phyloP scores from a whole-genome alignment of 768 basidiomycete genomes.

The Lentinus brumalis region DNA sequence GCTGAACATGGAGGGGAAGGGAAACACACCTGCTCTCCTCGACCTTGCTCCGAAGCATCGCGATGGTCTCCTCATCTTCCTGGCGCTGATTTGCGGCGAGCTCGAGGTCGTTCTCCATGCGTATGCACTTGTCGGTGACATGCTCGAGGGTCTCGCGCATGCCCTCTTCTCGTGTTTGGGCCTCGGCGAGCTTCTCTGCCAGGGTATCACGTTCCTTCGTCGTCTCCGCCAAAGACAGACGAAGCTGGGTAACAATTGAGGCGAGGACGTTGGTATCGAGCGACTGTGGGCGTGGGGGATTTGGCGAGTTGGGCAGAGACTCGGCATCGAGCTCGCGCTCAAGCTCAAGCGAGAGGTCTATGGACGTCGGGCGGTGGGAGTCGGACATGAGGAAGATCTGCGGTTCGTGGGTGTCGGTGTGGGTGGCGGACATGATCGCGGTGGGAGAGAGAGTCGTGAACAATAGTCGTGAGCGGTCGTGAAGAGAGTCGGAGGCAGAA shows the following conservation, averaged over 20 bases:
- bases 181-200: conserved; percentile 48
- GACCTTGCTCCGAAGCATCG: conserved; percentile 76
- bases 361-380: conserved; percentile 48
- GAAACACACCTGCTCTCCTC: conserved; percentile 77
- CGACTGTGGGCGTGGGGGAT: conserved; percentile 44
- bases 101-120: conserved; percentile 59
- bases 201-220: conserved; percentile 76
- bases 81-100: conserved; percentile 40
- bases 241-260: conserved; percentile 74
- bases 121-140: conserved; percentile 66
- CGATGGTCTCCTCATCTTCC: conserved; percentile 79
- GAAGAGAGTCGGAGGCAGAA: background rate
- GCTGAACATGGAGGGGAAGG: too few species aligned
- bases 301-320: conserved; percentile 52
- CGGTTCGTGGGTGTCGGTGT: conserved; percentile 22
- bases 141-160: conserved; percentile 63
- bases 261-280: conserved; percentile 77
- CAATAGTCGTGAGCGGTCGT: conserved; percentile 16
- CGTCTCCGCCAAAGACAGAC: conserved; percentile 61
- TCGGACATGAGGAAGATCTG: conserved; percentile 23
- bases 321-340: conserved; percentile 75
- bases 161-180: conserved; percentile 57
- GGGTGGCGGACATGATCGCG: conserved; percentile 10
- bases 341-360: conserved; percentile 79
- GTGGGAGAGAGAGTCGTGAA: background rate